Base-by-base conservation (phyloP, 2,329 filamentous ascomycete genomes). In the Fusarium redolens region DNA sequence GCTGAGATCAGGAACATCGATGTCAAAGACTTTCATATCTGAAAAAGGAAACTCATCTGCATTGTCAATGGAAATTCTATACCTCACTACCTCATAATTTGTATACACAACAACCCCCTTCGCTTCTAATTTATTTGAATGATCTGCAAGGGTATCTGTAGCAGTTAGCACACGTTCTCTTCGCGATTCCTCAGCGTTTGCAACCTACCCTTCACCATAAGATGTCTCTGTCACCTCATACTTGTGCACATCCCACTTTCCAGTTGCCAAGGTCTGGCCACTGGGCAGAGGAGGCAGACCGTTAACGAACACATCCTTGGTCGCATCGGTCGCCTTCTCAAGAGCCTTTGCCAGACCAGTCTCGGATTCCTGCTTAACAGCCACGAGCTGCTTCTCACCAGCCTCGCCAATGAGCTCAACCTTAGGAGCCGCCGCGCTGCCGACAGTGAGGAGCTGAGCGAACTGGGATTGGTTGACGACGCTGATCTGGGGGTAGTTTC, bases 251-350 rank as follows among this genome's bases (percentile, higher is more conserved):
- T 91, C 87, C 85, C 90, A 90, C 69, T 86, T 81, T 47, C 87
- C 87, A 50, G 82, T 84, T 51, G 82, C 82, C 65, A 87, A 77
- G 75, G 85, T 89, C 82, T 91, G 84, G n/a, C 93, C 92, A 78
- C 91, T 91, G 20, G 96, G 96, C 78, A 93, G 84, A n/a, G 96
- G 96, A 64, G 96, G 96, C 83, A 99, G 82, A 3, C 96, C 95
- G 77, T 92, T 87, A 48, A 92, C 87, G 57, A 93, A 91, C 71
- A 98, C 82, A 63, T 95, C 89, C 73, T 83, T 81, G 54, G 78
- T 79, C 30, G 97, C 83, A 58, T 93, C 89, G 5, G 77, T 80
- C n/a, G 47, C 31, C 61, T 83, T 85, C 85, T 93, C 89, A 68
- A 98, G 92, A 71, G 91, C 92, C 61, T 89, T 88, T 40, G 93